Evolutionary conservation across 129 eudicot species (phyloP).

Genomic region (Lonicera japonica): DNA sequence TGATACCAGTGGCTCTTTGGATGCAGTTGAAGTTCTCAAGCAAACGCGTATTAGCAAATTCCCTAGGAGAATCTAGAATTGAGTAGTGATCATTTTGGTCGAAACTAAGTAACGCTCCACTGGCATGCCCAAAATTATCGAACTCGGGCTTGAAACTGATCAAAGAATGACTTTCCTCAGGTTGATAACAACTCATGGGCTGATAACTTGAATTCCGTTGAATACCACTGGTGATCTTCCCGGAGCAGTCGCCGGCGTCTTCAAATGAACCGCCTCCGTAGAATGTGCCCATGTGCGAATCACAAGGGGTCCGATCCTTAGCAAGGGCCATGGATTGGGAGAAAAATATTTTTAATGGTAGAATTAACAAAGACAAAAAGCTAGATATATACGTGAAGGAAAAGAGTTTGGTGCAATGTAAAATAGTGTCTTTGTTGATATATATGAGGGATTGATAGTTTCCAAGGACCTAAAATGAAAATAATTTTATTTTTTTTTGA

Average conservation of each 20-base stretch:
- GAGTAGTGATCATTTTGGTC: constrained; percentile 30
- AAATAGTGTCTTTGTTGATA: constrained; percentile 12
- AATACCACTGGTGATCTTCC: constrained; percentile 24
- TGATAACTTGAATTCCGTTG: constrained; percentile 15
- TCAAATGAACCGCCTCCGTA: constrained; percentile 20
- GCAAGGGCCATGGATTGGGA: constrained; percentile 55
- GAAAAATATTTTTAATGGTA: too few species aligned
- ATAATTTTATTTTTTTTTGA: too few species aligned
- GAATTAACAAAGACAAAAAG: not conserved
- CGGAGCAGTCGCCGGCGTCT: constrained; percentile 29
- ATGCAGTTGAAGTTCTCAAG: constrained; percentile 35
- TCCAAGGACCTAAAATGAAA: not conserved
- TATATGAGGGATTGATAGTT: not conserved
- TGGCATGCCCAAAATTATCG: constrained; percentile 34
- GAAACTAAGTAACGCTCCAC: constrained; percentile 62
- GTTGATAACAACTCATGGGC: constrained; percentile 12
- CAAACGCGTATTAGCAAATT: constrained; percentile 25
- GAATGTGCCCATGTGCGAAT: constrained; percentile 27
- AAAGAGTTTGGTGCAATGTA: constrained; percentile 1
- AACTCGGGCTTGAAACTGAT: constrained; percentile 60
- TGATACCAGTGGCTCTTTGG: constrained; percentile 22
- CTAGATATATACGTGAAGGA: not conserved
- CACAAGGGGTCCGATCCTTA: constrained; percentile 41
- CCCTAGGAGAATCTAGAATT: constrained; percentile 29
- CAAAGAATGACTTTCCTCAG: constrained; percentile 58